Percentiles rank a stretch among this genome's conserved stretches.
Evolutionary conservation across 1,284 basidiomycete species (phyloP).

Genomic region (Sporisorium exsertum): DNA sequence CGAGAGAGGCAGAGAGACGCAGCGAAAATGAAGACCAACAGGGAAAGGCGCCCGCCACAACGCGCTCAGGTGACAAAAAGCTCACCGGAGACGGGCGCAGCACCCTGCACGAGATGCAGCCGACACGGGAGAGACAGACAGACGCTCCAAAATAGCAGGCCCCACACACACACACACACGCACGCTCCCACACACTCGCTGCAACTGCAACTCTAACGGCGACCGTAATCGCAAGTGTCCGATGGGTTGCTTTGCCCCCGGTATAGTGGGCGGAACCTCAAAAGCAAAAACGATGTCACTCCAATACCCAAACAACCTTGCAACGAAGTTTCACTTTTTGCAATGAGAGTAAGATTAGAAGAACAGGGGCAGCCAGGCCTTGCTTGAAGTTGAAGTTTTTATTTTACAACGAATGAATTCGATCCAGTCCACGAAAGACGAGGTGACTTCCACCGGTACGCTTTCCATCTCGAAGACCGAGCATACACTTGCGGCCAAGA

Average conservation of each 20-base stretch:
- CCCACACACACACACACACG: background rate
- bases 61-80: conserved; percentile 1
- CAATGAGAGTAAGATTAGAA: no score
- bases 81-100: conserved; percentile 27
- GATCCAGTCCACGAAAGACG: no score
- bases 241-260: background rate
- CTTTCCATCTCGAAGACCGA: no score
- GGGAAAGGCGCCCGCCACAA: conserved; percentile 1
- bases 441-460: no score
- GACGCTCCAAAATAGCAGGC: background rate
- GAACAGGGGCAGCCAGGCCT: no score
- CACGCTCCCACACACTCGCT: background rate
- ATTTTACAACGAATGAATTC: no score
- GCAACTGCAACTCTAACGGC: no score
- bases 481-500: no score
- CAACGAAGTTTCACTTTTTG: background rate
- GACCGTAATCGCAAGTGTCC: no score
- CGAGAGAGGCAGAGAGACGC: background rate
- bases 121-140: conserved; percentile 14
- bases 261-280: background rate
- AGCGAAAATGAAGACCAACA: no score
- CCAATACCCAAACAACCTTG: background rate
- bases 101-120: conserved; percentile 30
- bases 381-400: no score
- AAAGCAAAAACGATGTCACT: background rate